phyloP scores from a whole-genome alignment of 116 monocot species.

The Dioscorea cayenensis region DNA sequence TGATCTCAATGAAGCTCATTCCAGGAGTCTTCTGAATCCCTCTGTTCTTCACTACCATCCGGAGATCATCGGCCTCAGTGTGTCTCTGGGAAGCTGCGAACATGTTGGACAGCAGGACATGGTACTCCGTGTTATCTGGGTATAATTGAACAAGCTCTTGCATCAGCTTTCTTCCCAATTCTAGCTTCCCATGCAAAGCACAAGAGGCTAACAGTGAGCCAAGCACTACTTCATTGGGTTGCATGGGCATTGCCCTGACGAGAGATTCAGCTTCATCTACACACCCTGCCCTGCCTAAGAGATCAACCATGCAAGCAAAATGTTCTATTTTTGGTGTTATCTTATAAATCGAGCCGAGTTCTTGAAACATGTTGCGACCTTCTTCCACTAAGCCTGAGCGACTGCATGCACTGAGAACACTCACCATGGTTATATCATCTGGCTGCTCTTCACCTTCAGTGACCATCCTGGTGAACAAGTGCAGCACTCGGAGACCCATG shows the following conservation, averaged over 20 bases:
- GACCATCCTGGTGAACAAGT: constrained; percentile 38
- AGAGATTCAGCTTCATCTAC: constrained; percentile 54
- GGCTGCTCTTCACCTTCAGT: constrained; percentile 18
- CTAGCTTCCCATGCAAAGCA: constrained; percentile 33
- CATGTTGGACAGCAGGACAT: constrained; percentile 57
- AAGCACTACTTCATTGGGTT: constrained; percentile 61
- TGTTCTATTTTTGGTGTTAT: constrained; percentile 50
- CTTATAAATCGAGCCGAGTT: constrained; percentile 18
- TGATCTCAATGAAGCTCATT: constrained; percentile 40
- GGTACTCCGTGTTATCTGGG: constrained; percentile 51
- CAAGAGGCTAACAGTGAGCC: constrained; percentile 74
- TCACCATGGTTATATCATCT: constrained; percentile 65
- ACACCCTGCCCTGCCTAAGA: constrained; percentile 52
- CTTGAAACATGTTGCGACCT: constrained; percentile 33
- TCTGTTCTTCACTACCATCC: constrained; percentile 31
- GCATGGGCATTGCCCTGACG: constrained; percentile 47
- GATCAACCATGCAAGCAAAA: constrained; percentile 72
- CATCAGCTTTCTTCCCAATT: constrained; percentile 36
- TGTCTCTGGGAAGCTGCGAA: constrained; percentile 32
- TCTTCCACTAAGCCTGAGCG: constrained; percentile 46
- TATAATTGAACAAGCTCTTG: constrained; percentile 46
- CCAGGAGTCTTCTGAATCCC: constrained; percentile 30
- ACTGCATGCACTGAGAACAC: constrained; percentile 55
- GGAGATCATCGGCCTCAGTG: constrained; percentile 33
- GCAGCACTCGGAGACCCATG: constrained; percentile 24